phyloP scores from a whole-genome alignment of 192 early-diverging fungal species.

The Backusella liffmaniae region DNA sequence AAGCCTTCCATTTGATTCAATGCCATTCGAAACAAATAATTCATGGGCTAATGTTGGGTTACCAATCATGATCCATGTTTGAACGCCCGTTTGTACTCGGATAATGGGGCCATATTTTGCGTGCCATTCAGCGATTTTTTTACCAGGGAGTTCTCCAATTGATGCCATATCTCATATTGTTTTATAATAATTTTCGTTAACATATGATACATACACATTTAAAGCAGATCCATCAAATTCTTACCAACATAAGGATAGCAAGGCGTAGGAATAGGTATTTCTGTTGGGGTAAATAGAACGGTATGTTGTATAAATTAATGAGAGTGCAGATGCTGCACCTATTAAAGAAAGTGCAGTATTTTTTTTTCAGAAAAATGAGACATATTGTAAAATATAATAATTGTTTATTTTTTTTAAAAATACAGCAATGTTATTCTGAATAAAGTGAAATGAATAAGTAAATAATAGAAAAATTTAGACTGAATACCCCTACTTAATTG shows the following conservation, averaged over 20 bases:
- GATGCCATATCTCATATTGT: background rate
- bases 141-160: background rate
- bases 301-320: background rate
- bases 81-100: conserved; percentile 3
- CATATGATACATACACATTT: background rate
- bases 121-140: background rate
- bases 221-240: background rate
- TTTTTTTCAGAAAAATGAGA: background rate
- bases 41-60: conserved; percentile 12
- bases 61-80: conserved; percentile 17
- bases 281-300: background rate
- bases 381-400: background rate
- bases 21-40: background rate
- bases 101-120: conserved; percentile 13
- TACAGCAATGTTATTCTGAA: background rate
- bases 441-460: no score
- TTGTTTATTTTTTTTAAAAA: background rate
- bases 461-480: background rate
- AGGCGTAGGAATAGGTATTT: conserved; percentile 7
- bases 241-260: conserved; percentile 18
- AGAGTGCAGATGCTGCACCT: background rate
- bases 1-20: background rate
- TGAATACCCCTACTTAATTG: background rate
- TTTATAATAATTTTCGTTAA: background rate
- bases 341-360: background rate